phyloP scores from a whole-genome alignment of 129 eudicot genomes.

The Smallanthus sonchifolius region DNA sequence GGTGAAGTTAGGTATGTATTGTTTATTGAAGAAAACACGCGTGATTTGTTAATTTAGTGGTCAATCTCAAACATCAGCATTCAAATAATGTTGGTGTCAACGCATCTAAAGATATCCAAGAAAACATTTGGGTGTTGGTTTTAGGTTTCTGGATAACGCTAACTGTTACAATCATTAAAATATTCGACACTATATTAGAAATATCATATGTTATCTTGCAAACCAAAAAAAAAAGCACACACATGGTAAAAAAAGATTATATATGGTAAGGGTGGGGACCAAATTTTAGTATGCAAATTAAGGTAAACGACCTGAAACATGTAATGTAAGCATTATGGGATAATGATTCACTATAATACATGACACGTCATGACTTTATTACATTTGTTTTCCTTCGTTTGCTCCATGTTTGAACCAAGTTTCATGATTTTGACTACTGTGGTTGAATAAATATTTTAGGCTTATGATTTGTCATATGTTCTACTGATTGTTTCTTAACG shows the following conservation, averaged over 20 bases:
- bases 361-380: not conserved
- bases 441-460: not conserved
- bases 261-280: not conserved
- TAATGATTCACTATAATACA: not conserved
- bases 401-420: not conserved
- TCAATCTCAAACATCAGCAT: not conserved
- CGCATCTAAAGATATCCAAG: not conserved
- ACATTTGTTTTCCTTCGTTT: not conserved
- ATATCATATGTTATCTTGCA: not conserved
- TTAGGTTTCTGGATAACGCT: slow-evolving; percentile 1
- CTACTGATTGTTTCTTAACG: not conserved
- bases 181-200: not conserved
- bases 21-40: not conserved
- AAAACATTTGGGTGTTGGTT: slow-evolving; percentile 7
- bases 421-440: not conserved
- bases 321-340: not conserved
- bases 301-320: not conserved
- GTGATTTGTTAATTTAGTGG: not conserved
- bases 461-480: not conserved
- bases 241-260: not conserved
- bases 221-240: not conserved
- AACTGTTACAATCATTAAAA: not conserved
- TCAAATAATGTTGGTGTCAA: not conserved
- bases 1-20: slow-evolving; percentile 26
- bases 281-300: not conserved